These are phyloP conservation scores for Mycena kentingensis DNA, from an alignment of 768 basidiomycete genomes.

Conservation along the genomic window DNA sequence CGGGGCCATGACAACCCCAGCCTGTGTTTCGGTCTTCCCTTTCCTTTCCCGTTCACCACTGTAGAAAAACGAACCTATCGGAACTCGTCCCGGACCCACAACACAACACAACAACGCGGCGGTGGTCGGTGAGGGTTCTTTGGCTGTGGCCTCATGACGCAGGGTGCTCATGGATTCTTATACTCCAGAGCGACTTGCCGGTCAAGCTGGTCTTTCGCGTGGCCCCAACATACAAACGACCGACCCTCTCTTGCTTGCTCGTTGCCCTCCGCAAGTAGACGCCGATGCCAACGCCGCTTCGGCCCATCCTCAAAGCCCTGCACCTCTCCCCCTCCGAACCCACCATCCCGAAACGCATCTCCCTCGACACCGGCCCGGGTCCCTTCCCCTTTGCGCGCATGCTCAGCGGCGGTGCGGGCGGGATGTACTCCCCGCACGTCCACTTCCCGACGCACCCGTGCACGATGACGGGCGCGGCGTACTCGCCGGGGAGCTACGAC, in stretches of 20 bases:
- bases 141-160: slow-evolving; percentile 16
- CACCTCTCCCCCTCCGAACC: slow-evolving; percentile 1
- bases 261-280: background rate
- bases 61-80: too few relatives aligned
- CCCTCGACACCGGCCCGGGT: too few relatives aligned
- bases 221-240: background rate
- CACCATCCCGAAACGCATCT: slow-evolving; percentile 44
- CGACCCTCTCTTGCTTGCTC: too few relatives aligned
- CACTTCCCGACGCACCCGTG: slow-evolving; percentile 62
- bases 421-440: slow-evolving; percentile 47
- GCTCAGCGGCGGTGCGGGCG: slow-evolving; percentile 40
- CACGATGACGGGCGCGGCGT: slow-evolving; percentile 56
- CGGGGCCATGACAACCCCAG: too few relatives aligned
- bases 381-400: slow-evolving; percentile 50
- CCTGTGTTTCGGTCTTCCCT: too few relatives aligned
- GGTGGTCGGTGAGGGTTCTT: background rate
- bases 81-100: too few relatives aligned
- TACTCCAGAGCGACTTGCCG: background rate
- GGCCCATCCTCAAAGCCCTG: slow-evolving; percentile 40
- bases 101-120: too few relatives aligned
- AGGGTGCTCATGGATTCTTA: slow-evolving; percentile 12
- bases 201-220: background rate
- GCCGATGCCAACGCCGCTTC: slow-evolving; percentile 28
- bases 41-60: too few relatives aligned
- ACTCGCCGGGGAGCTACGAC: slow-evolving; percentile 69